Evolutionary conservation across 176 grass and related monocot genomes (phyloP), one percentile per base, ranked within the genome.

Genomic region (Juncus effusus): DNA sequence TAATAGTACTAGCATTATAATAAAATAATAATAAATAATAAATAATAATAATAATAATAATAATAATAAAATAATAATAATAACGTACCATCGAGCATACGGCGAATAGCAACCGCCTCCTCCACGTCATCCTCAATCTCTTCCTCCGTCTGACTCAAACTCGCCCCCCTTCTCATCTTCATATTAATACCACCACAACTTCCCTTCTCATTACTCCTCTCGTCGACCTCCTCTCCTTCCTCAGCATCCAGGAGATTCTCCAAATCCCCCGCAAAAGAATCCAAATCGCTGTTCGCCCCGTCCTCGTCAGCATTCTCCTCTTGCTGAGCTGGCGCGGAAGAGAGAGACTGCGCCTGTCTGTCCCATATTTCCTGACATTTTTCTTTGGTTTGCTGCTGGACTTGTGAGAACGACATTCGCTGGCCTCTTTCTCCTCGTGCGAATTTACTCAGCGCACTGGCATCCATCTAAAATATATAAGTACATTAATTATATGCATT

Each of bases 321-420:
- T 57, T 13, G 54, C 13, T 13, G 10, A 57, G 54, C 54, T 13
- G 54, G 38, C 54, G 80, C 64, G 74, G 85, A 82, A 54, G 94
- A 99, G 64, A 99, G 94, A 67, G 80, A 84, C 52, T 93, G 88
- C 55, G 88, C 68, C 86, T 99, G 94, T 76, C 94, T 79, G 62
- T 99, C 94, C 94, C 94, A 99, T 63, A 99, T 90, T 81, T 99
- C 94, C 78, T 99, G 94, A 60, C 94, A 99, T 79, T 88, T 99
- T 74, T 93, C 94, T 75, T 87, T 99, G 69, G 88, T 82, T 75
- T 99, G 94, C 12, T 99, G 94, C 36, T 97, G 88, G 67, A 97
- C 88, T 80, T 97, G 94, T 56, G 91, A 77, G 84, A 93, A 97
- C 61, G 83, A 86, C 94, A 99, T 99, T 71, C 94, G 79, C 75